Conservation (phyloP, 2,329 filamentous ascomycete species). For the Nakataea oryzae region DNA sequence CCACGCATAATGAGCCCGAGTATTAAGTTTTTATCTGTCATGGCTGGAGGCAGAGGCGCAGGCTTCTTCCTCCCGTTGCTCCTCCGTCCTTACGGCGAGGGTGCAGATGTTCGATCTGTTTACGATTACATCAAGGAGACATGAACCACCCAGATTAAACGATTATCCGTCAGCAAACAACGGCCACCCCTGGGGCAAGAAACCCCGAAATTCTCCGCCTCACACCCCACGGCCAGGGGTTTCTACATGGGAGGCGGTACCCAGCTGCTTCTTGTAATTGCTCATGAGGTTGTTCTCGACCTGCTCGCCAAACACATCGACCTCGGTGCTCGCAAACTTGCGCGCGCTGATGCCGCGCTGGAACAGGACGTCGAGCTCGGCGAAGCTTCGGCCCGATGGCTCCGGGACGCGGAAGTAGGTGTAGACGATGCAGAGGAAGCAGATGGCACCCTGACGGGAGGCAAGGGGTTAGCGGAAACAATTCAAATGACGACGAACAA, state of each 20-base stretch:
- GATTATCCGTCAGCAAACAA: background rate
- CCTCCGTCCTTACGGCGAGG: too few species aligned
- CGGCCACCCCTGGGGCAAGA: too few species aligned
- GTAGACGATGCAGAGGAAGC: conserved; percentile 72
- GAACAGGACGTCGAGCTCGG: conserved; percentile 78
- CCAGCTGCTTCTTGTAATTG: conserved; percentile 31
- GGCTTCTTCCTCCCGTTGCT: too few species aligned
- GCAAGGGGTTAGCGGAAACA: background rate
- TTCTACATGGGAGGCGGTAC: conserved; percentile 1
- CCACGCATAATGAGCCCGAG: too few species aligned
- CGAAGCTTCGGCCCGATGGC: conserved; percentile 69
- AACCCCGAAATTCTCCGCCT: too few species aligned
- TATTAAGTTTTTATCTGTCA: background rate
- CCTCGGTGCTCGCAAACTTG: conserved; percentile 54
- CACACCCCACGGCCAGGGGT: background rate
- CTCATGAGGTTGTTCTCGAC: conserved; percentile 37
- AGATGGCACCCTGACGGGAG: conserved; percentile 50
- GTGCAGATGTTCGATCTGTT: too few species aligned
- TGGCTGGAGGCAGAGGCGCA: too few species aligned
- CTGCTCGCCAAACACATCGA: conserved; percentile 43
- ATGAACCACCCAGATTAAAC: too few species aligned
- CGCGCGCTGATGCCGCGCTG: conserved; percentile 61
- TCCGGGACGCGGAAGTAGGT: conserved; percentile 75
- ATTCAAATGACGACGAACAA: background rate
- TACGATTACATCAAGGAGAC: too few species aligned